A percentile compares a stretch with the other conserved stretches of the same genome.
phyloP scores from a whole-genome alignment of 345 rosid genomes.

The Chamaenerion angustifolium region DNA sequence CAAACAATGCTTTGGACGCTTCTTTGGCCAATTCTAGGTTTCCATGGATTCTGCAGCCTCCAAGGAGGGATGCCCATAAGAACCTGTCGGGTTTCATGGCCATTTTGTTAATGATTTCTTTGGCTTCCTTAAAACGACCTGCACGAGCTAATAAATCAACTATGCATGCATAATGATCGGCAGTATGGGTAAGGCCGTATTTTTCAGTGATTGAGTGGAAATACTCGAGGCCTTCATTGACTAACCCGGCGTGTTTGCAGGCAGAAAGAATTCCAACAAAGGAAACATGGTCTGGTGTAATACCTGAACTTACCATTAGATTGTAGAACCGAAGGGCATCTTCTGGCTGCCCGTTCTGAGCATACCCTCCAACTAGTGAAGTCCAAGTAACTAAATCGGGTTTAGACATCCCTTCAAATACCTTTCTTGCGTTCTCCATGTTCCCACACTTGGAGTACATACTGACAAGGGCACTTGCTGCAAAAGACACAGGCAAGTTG shows the following conservation, averaged over 20 bases:
- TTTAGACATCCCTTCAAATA: constrained; percentile 30
- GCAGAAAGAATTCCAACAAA: constrained; percentile 83
- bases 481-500: constrained; percentile 44
- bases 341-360: constrained; percentile 62
- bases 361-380: constrained; percentile 62
- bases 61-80: constrained; percentile 85
- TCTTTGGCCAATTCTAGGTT: constrained; percentile 53
- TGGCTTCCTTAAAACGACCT: constrained; percentile 49
- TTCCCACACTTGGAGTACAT: constrained; percentile 84
- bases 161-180: constrained; percentile 79
- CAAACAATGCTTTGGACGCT: constrained; percentile 63
- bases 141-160: constrained; percentile 66
- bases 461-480: constrained; percentile 66
- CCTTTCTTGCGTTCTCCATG: constrained; percentile 47
- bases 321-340: constrained; percentile 55
- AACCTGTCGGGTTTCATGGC: constrained; percentile 65
- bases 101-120: constrained; percentile 44
- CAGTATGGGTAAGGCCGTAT: constrained; percentile 44
- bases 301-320: constrained; percentile 48
- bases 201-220: constrained; percentile 50
- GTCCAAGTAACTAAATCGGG: constrained; percentile 80
- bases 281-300: constrained; percentile 55
- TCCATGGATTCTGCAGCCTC: constrained; percentile 75
- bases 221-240: constrained; percentile 56
- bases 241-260: constrained; percentile 73